Percentiles rank a stretch among this genome's conserved stretches.
phyloP scores from a whole-genome alignment of 441 rosid genomes.

The Jatropha multifida region DNA sequence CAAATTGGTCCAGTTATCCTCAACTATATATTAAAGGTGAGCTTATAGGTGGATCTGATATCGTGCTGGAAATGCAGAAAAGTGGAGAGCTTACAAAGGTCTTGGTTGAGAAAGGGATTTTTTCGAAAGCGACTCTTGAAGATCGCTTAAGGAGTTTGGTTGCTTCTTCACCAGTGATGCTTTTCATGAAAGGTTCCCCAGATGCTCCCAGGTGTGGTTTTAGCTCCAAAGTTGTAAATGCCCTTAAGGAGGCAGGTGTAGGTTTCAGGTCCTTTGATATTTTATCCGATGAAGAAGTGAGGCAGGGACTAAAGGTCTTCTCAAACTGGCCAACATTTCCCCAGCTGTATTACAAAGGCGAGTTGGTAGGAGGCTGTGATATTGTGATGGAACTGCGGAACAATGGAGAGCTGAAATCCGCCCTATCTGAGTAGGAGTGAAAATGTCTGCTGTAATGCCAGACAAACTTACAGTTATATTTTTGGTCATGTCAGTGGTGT shows the following conservation, averaged over 20 bases:
- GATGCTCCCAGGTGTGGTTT: constrained; percentile 90
- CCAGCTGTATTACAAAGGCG: constrained; percentile 90
- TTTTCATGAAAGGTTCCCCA: constrained; percentile 94
- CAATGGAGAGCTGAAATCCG: constrained; percentile 74
- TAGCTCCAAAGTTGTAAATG: constrained; percentile 86
- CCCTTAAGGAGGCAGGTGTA: constrained; percentile 61
- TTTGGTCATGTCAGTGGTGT: constrained; percentile 18
- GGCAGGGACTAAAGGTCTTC: constrained; percentile 82
- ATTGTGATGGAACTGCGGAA: constrained; percentile 69
- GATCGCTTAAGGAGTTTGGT: constrained; percentile 58
- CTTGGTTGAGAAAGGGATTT: constrained; percentile 60
- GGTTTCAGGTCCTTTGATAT: constrained; percentile 78
- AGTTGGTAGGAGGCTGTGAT: constrained; percentile 95
- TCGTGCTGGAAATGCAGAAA: constrained; percentile 90
- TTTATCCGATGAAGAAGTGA: constrained; percentile 74
- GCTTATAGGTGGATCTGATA: constrained; percentile 96
- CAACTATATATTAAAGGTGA: constrained; percentile 77
- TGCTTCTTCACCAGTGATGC: constrained; percentile 69
- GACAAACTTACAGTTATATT: not conserved
- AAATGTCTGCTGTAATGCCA: not conserved
- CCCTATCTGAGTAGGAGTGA: constrained; percentile 59
- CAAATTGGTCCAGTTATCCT: constrained; percentile 96
- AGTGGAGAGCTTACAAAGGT: constrained; percentile 75
- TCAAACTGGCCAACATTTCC: constrained; percentile 98
- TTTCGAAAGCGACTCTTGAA: constrained; percentile 51